phyloP scores from a whole-genome alignment of 768 basidiomycete species.

The Tremella mesenterica region DNA sequence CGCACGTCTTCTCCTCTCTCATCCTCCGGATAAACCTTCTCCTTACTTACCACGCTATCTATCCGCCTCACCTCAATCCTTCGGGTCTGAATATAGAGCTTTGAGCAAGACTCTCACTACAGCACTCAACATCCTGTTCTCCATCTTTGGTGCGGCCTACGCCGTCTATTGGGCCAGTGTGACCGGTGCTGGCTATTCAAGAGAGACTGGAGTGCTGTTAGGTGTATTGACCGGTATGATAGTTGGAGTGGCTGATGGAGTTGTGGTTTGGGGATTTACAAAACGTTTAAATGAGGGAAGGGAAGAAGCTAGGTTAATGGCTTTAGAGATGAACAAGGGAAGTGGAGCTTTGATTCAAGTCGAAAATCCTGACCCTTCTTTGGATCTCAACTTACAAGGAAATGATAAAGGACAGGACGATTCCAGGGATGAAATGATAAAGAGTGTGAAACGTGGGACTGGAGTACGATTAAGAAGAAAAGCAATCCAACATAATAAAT shows the following conservation, averaged over 20 bases:
- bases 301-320: no score
- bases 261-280: conserved; percentile 20
- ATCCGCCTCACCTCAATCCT: conserved; percentile 11
- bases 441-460: no score
- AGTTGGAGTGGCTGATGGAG: conserved; percentile 29
- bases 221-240: conserved; percentile 22
- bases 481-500: no score
- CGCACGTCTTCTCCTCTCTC: conserved; percentile 7
- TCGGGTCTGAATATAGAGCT: conserved; percentile 22
- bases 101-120: conserved; percentile 23
- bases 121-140: conserved; percentile 34
- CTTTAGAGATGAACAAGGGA: no score
- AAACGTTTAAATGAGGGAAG: conserved; percentile 9
- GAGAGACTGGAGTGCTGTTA: conserved; percentile 21
- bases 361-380: no score
- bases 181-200: conserved; percentile 21
- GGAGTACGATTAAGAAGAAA: no score
- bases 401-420: no score
- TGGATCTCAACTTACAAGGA: no score
- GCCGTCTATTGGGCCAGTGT: conserved; percentile 29
- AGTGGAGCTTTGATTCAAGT: no score
- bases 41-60: conserved; percentile 31
- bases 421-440: no score
- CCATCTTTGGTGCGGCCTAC: conserved; percentile 25
- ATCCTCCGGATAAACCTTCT: conserved; percentile 10